Base-by-base conservation (phyloP, 129 eudicot species). In the Rutidosis leptorrhynchoides region DNA sequence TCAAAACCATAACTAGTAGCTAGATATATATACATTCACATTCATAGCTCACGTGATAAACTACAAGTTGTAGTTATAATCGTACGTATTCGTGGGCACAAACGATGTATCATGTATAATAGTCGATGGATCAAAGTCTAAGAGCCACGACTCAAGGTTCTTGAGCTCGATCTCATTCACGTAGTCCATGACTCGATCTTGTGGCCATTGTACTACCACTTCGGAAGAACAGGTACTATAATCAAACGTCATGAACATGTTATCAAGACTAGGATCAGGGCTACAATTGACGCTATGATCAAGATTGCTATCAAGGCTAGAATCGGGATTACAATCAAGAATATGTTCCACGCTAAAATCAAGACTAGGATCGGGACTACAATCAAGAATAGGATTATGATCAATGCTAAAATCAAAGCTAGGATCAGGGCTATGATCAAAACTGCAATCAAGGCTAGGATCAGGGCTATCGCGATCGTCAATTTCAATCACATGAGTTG, bases 111-210 rank as follows among this genome's bases (percentile, higher is more conserved):
- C 75, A 9, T 27, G 32, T 48, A 25, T 68, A 62, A 25, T 68
- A 35, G 26, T 30, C 14, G 80, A 54, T 4, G 70, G 23, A 68
- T 75, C 80, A 27, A 75, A 26, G 48, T 75, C 80, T 60, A 75
- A 63, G 63, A 75, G 80, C 80, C 80, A 75, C 14, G 80, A 75
- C 69, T 75, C 80, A 16, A 75, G 63, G 58, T 75, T 68, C 40
- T 35, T 75, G 12, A 75, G 70, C 35, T 75, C 70, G 22, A 60
- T 61, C 57, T 61, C 75, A 16, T 75, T 62, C 28, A 37, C 64
- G 15, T 59, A 62, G 3, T 68, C 80, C 58, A 28, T 11, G 19
- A 51, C 27, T 22, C 0, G 45, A 21, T 75, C 70, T 59, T 75
- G 58, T 14, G 74, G 46, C 80, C 74, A 52, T 30, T 75, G 70